These are phyloP conservation scores for Friedmanniomyces endolithicus DNA, from an alignment of 495 filamentous ascomycete species.

Conservation along the genomic window DNA sequence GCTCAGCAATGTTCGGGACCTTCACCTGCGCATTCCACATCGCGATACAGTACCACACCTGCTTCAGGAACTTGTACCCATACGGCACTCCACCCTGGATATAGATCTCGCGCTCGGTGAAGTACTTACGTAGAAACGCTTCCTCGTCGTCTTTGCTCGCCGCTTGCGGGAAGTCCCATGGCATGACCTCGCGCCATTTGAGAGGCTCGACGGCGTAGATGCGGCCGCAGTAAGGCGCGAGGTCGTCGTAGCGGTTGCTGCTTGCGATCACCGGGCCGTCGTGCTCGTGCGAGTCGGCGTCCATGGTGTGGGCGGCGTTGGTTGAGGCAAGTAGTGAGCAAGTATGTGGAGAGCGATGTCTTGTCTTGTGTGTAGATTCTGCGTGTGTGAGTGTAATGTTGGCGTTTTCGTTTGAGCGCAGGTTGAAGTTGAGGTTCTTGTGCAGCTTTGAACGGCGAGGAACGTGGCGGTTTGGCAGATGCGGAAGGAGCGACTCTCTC, in stretches of 20 bases:
- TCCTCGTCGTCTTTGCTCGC: constrained; percentile 10
- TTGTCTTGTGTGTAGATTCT: background rate
- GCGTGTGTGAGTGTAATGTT: background rate
- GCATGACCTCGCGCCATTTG: constrained; percentile 10
- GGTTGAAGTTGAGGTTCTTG: background rate
- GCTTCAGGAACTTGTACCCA: constrained; percentile 18
- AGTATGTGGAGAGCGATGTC: background rate
- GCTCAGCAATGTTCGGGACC: background rate
- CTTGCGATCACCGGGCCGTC: constrained; percentile 9
- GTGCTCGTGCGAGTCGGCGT: background rate
- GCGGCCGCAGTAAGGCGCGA: constrained; percentile 10
- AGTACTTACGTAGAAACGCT: constrained; percentile 6
- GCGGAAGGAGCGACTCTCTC: constrained; percentile 3
- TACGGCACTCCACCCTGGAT: constrained; percentile 10
- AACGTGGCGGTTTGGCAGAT: background rate
- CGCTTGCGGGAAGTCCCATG: constrained; percentile 13
- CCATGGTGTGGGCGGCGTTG: background rate
- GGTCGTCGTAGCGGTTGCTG: constrained; percentile 15
- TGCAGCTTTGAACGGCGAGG: background rate
- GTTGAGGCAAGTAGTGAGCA: background rate
- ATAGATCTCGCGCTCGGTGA: constrained; percentile 10
- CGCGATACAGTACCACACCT: constrained; percentile 13
- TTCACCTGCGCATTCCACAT: constrained; percentile 10
- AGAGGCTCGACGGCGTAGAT: constrained; percentile 8
- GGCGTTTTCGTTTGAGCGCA: background rate